Evolutionary conservation across 345 rosid species (phyloP).

Genomic region (Erucastrum elatum): DNA sequence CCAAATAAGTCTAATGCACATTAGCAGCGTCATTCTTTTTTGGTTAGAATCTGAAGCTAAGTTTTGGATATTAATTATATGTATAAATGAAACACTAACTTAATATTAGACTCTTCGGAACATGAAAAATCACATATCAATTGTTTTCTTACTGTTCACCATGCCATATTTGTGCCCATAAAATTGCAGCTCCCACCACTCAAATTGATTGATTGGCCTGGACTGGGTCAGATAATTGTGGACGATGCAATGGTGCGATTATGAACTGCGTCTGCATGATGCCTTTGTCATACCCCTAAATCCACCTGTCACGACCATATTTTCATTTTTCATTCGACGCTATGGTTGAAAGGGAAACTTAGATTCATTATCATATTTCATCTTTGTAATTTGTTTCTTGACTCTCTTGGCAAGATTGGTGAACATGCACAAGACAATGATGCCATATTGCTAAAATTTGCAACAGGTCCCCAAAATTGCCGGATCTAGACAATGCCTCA

Average conservation of each 20-base stretch:
- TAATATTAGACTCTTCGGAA: no score
- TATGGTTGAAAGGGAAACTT: no score
- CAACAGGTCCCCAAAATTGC: no score
- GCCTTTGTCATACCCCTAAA: conserved; percentile 1
- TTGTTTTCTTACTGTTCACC: conserved; percentile 3
- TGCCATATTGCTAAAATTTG: conserved; percentile 85
- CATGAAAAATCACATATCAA: not conserved
- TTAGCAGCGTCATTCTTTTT: not conserved
- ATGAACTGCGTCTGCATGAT: conserved; percentile 21
- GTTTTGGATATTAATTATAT: conserved; percentile 6
- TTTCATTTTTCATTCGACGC: no score
- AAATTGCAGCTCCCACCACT: conserved; percentile 86
- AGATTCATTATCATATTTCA: no score
- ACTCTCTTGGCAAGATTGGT: conserved; percentile 50
- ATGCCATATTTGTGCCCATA: conserved; percentile 20
- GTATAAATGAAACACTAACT: not conserved
- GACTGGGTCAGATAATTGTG: conserved; percentile 85
- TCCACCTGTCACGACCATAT: not conserved
- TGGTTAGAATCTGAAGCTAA: not conserved
- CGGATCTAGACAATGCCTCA: no score
- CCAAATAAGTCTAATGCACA: not conserved
- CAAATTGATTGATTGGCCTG: conserved; percentile 90
- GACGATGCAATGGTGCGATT: conserved; percentile 83
- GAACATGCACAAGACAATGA: conserved; percentile 84
- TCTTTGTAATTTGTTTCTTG: conserved; percentile 6